Evolutionary conservation across 148 eudicot species (phyloP).

Genomic region (Rhododendron molle): DNA sequence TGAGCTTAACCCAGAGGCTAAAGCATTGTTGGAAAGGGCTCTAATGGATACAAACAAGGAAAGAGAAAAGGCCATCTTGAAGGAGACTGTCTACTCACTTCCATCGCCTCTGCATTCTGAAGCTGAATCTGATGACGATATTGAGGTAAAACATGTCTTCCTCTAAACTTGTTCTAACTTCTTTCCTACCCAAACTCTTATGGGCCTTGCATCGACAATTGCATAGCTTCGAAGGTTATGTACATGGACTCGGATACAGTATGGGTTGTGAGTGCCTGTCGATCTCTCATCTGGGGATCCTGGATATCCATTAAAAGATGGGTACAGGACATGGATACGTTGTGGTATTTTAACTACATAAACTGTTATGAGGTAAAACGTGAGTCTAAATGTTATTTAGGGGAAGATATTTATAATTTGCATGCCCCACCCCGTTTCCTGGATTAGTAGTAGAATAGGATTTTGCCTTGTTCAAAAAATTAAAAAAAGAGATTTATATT

Average conservation of each 20-base stretch:
- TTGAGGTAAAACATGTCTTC: slow-evolving; percentile 2
- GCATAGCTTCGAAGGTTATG: neutral
- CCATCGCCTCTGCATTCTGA: slow-evolving; percentile 16
- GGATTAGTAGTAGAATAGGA: neutral
- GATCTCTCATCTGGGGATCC: neutral
- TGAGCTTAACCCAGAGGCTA: slow-evolving; percentile 30
- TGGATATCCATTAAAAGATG: neutral
- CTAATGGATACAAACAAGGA: slow-evolving; percentile 30
- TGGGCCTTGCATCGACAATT: neutral
- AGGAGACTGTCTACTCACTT: slow-evolving; percentile 23
- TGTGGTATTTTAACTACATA: neutral
- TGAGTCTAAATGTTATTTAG: neutral
- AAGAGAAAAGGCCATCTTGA: slow-evolving; percentile 30
- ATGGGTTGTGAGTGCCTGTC: neutral
- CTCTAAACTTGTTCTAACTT: neutral
- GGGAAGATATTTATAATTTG: neutral
- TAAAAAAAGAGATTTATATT: neutral
- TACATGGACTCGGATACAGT: neutral
- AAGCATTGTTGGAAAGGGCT: slow-evolving; percentile 29
- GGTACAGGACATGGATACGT: neutral
- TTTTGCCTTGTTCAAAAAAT: no score
- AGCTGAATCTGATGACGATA: neutral
- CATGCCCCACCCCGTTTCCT: neutral
- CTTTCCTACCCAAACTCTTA: neutral
- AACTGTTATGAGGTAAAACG: neutral